Conservation (phyloP, 495 filamentous ascomycete genomes). For the Podospora comata region DNA sequence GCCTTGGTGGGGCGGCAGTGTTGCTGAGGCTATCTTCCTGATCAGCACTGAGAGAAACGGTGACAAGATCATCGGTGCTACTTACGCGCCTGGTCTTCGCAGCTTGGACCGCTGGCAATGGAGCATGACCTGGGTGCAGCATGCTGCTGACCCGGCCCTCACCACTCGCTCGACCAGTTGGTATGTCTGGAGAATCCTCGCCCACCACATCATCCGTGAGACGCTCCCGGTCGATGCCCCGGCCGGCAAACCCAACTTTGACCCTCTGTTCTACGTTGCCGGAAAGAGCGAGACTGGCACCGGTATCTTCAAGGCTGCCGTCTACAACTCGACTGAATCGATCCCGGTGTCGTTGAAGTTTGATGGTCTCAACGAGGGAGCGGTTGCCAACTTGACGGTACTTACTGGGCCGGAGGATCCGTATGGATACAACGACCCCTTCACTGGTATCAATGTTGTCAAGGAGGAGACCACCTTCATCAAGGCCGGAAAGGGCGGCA, state of each 20-base stretch:
- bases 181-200: slow-evolving; percentile 47
- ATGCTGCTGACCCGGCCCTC: slow-evolving; percentile 52
- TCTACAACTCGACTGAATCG: slow-evolving; percentile 58
- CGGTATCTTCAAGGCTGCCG: slow-evolving; percentile 58
- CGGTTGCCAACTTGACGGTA: slow-evolving; percentile 54
- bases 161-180: slow-evolving; percentile 47
- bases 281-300: slow-evolving; percentile 35
- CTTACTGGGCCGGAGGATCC: slow-evolving; percentile 52
- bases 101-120: slow-evolving; percentile 46
- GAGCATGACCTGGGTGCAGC: slow-evolving; percentile 47
- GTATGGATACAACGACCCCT: slow-evolving; percentile 39
- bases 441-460: slow-evolving; percentile 36
- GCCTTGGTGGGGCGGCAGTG: slow-evolving; percentile 56
- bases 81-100: slow-evolving; percentile 40
- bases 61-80: slow-evolving; percentile 46
- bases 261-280: slow-evolving; percentile 60
- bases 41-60: slow-evolving; percentile 66
- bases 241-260: slow-evolving; percentile 42
- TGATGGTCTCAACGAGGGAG: slow-evolving; percentile 46
- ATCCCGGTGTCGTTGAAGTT: slow-evolving; percentile 54
- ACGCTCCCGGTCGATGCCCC: slow-evolving; percentile 47
- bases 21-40: slow-evolving; percentile 64
- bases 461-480: slow-evolving; percentile 43
- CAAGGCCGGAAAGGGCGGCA: slow-evolving; percentile 43
- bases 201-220: slow-evolving; percentile 52